Base-by-base conservation (phyloP, 495 filamentous ascomycete species). In the Massariosphaeria phaeospora region DNA sequence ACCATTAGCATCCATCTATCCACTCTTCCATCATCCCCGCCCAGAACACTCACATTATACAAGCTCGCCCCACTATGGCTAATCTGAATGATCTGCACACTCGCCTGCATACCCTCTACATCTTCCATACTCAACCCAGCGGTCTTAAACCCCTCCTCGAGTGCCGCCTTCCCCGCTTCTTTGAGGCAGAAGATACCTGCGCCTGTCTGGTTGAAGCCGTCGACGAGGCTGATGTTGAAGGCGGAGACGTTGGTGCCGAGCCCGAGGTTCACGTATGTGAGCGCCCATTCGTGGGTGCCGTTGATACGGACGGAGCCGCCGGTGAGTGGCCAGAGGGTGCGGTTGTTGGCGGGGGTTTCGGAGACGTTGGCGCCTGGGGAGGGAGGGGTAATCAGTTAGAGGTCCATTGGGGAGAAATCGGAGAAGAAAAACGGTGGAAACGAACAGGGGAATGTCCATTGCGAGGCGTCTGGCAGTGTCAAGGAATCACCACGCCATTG, bases 211-310 rank as follows among this genome's bases (percentile, higher is more conserved):
- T 85, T 86, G 61, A 78, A 70, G 15, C 65, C 48, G 9, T 66
- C 57, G 15, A 76, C 75, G 20, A 84, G 73, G 20, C 75, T 72
- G 64, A 81, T 76, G 67, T 84, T 84, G 71, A 84, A 82, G 64
- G 71, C 71, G 48, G 78, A 73, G 23, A 74, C 74, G 23, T 72
- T 63, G 59, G 74, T 72, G n/a, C 82, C 80, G 29, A 85, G 55
- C n/a, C 79, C 83, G 18, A 84, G 68, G 68, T 84, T 84, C 61
- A 85, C 65, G 66, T 75, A 84, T 29, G 81, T 66, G 55, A 82
- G 79, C 11, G 79, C 75, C 70, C 73, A 79, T 8, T 66, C 61
- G 63, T 85, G 83, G 63, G 70, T 67, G 20, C 77, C 73, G 21
- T 73, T 67, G 43, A 84, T 66, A 29, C 62, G 58, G 42, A 86